Percentiles rank a stretch among this genome's conserved stretches.
phyloP scores from a whole-genome alignment of 768 basidiomycete species.

The Russula griseocarnosa region DNA sequence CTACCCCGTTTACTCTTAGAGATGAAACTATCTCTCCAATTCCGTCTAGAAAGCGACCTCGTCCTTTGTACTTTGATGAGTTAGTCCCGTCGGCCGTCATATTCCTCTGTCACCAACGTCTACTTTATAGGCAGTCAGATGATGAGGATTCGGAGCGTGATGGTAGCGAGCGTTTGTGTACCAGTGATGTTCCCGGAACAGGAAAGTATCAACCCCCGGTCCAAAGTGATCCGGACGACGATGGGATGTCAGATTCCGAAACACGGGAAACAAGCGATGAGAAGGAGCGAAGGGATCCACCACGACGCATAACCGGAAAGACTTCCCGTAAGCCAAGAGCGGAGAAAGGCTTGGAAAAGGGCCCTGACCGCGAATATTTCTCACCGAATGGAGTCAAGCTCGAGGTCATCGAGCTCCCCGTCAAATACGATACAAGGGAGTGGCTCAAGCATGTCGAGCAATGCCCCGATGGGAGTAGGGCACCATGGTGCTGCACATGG shows the following conservation, averaged over 20 bases:
- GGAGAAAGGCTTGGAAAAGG: slow-evolving; percentile 6
- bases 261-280: not conserved
- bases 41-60: slow-evolving; percentile 18
- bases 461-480: slow-evolving; percentile 24
- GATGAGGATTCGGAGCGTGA: slow-evolving; percentile 11
- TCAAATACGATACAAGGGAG: slow-evolving; percentile 27
- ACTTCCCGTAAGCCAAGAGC: slow-evolving; percentile 10
- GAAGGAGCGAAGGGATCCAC: slow-evolving; percentile 2
- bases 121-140: slow-evolving; percentile 12
- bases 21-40: slow-evolving; percentile 7
- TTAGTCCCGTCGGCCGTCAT: slow-evolving; percentile 4
- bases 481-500: slow-evolving; percentile 43
- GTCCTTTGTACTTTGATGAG: slow-evolving; percentile 3
- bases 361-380: slow-evolving; percentile 23
- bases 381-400: slow-evolving; percentile 26
- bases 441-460: slow-evolving; percentile 25
- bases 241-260: slow-evolving; percentile 15
- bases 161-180: not conserved
- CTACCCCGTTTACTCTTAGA: not conserved
- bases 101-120: not conserved
- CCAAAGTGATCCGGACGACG: slow-evolving; percentile 10
- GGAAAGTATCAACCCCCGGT: not conserved
- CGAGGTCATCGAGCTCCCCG: slow-evolving; percentile 27
- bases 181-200: not conserved
- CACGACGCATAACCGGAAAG: slow-evolving; percentile 9